phyloP scores from a whole-genome alignment of 2,329 filamentous ascomycete genomes.

The Clarireedia homoeocarpa region DNA sequence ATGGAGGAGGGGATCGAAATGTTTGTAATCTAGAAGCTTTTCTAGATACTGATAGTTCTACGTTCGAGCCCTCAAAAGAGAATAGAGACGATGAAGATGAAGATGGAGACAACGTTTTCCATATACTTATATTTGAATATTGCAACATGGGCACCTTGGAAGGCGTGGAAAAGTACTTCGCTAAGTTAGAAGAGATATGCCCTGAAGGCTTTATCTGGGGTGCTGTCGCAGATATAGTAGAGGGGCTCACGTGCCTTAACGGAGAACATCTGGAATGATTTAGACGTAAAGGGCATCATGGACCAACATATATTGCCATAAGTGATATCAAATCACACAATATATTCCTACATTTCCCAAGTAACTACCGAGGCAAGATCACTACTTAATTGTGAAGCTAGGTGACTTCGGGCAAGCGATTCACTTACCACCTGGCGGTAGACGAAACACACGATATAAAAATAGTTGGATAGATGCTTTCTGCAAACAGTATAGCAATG shows the following conservation, averaged over 20 bases:
- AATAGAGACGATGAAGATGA: not conserved
- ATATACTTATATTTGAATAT: not conserved
- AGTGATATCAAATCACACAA: slow-evolving; percentile 1
- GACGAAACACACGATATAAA: not conserved
- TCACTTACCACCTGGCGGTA: not conserved
- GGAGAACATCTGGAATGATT: not conserved
- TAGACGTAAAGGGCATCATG: not conserved
- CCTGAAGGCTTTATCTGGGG: slow-evolving; percentile 7
- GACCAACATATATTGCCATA: not conserved
- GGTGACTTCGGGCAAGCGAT: slow-evolving; percentile 4
- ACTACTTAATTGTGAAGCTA: slow-evolving; percentile 1
- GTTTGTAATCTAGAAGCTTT: not conserved
- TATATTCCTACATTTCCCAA: not conserved
- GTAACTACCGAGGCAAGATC: not conserved
- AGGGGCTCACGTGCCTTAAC: not conserved
- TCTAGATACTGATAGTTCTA: not conserved
- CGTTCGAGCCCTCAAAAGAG: not conserved
- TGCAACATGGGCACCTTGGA: not conserved
- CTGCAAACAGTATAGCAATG: not conserved
- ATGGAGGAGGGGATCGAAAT: not conserved
- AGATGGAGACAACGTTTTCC: not conserved
- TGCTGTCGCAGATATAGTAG: not conserved
- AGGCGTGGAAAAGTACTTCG: not conserved
- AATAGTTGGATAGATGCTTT: not conserved
- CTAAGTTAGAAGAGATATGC: not conserved